Evolutionary conservation across 108 stramenopile genomes (phyloP).

Genomic region (Cyclostephanos tholiformis): DNA sequence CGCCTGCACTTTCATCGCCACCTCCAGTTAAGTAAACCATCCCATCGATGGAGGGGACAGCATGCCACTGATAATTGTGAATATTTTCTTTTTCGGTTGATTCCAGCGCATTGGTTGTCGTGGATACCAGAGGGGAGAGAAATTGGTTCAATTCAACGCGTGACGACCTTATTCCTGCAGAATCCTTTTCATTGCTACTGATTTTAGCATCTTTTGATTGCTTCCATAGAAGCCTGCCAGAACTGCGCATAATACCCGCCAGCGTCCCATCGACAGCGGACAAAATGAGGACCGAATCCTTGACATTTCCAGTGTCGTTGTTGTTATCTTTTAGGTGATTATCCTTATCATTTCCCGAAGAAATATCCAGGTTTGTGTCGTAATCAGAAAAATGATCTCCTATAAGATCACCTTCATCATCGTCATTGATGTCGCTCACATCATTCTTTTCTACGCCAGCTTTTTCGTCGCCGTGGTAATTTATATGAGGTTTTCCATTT

Average conservation of each 20-base stretch:
- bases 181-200: slow-evolving; percentile 9
- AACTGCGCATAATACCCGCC: slow-evolving; percentile 66
- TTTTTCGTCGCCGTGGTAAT: background rate
- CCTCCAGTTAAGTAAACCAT: slow-evolving; percentile 67
- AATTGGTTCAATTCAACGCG: slow-evolving; percentile 29
- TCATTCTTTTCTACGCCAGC: background rate
- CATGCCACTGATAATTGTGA: slow-evolving; percentile 46
- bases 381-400: slow-evolving; percentile 2
- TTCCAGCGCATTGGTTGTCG: slow-evolving; percentile 61
- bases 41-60: slow-evolving; percentile 84
- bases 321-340: background rate
- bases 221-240: slow-evolving; percentile 76
- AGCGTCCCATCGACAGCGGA: slow-evolving; percentile 76
- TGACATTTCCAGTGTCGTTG: background rate
- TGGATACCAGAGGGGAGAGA: slow-evolving; percentile 71
- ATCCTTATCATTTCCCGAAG: background rate
- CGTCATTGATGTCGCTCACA: background rate
- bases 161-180: background rate
- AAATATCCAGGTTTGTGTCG: background rate
- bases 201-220: slow-evolving; percentile 26
- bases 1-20: slow-evolving; percentile 6
- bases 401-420: background rate
- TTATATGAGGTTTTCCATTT: background rate
- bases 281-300: slow-evolving; percentile 61
- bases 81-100: slow-evolving; percentile 24